phyloP scores from a whole-genome alignment of 768 basidiomycete genomes.

The Agaricus blazei region DNA sequence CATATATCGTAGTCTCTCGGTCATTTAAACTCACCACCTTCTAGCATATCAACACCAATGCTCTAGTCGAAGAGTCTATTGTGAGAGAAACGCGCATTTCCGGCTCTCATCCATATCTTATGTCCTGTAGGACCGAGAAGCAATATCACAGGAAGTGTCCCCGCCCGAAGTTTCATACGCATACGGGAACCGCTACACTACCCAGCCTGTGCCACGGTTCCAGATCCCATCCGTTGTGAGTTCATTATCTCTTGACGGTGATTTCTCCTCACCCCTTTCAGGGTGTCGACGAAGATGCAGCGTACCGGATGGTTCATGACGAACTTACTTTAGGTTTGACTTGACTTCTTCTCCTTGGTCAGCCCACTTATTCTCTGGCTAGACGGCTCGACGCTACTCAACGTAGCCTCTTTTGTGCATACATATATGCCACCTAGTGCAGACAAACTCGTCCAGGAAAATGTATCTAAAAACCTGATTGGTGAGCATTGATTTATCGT shows the following conservation, averaged over 20 bases:
- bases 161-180: constrained; percentile 32
- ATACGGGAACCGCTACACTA: constrained; percentile 62
- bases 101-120: constrained; percentile 1
- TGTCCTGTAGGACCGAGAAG: constrained; percentile 20
- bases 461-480: constrained; percentile 63
- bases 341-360: not conserved
- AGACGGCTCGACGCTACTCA: constrained; percentile 59
- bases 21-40: constrained; percentile 2
- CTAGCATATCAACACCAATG: constrained; percentile 66
- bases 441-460: constrained; percentile 53
- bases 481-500: constrained; percentile 19
- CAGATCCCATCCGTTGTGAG: constrained; percentile 49
- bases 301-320: constrained; percentile 53
- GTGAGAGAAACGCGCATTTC: constrained; percentile 23
- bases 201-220: constrained; percentile 68
- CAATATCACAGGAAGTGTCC: not conserved
- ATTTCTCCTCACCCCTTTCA: constrained; percentile 16
- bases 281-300: constrained; percentile 53
- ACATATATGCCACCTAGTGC: constrained; percentile 60
- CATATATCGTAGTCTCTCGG: not conserved
- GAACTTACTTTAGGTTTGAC: constrained; percentile 55
- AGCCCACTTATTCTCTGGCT: not conserved
- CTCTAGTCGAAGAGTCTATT: constrained; percentile 53
- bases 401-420: constrained; percentile 57
- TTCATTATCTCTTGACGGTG: not conserved